Evolutionary conservation across 257 asterid genomes (phyloP), one percentile per base, ranked within the genome.

Genomic region (Eustoma russellianum): DNA sequence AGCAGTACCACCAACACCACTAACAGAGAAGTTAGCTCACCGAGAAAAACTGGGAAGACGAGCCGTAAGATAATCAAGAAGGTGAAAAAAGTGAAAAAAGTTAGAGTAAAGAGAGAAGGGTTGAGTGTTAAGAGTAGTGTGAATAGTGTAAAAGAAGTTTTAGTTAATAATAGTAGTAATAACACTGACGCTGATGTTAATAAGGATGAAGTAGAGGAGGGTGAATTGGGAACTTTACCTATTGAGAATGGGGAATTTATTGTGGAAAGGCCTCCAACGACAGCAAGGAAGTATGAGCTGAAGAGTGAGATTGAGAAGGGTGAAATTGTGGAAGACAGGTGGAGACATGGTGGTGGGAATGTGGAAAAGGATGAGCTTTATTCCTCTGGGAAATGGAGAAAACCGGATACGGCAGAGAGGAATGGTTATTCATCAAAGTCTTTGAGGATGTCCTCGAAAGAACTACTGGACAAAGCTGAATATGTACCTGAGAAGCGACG

Each of bases 121-220:
- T 65, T 66, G 73, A 78, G 77, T 38, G 41, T 71, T 52, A 81
- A 72, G 66, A 72, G 64, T 56, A 56, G 53, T 64, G 50, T 53
- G 55, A 61, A 52, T 51, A 34, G 45, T 19, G 57, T 46, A 30
- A 56, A 50, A 46, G 61, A 56, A 41, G 64, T 33, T 61, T 53
- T 61, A 56, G 72, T 46, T 60, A 48, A 54, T 55, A 66, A 41
- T 55, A 66, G 40, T 48, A 44, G 34, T 58, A 50, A 34, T 57
- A 44, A 33, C 53, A 57, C 44, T 40, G 35, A 47, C 40, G 38
- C 41, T 66, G 83, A 75, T 48, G 73, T 57, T 74, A 66, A 59
- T 62, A 75, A 72, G 50, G 98, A 92, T 9, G 99, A 92, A 71
- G 86, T 92, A 56, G 99, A 92, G 72, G 99, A 92, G 69, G 99